Conservation (phyloP, 2,329 filamentous ascomycete genomes). For the Xylaria sp. region DNA sequence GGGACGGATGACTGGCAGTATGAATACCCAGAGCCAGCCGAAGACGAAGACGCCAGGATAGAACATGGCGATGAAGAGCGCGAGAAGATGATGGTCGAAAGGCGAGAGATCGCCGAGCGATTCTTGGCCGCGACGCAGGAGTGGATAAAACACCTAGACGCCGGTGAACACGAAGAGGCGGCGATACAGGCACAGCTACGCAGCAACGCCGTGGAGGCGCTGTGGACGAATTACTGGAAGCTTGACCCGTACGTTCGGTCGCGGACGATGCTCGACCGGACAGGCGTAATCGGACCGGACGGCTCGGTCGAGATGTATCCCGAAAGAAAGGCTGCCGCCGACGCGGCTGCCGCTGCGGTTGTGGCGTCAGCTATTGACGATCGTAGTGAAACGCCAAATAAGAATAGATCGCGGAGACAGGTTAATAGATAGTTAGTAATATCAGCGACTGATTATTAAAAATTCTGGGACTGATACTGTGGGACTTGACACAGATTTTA, state of each 20-base stretch:
- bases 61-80: conserved; percentile 67
- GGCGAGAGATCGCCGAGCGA: conserved; percentile 70
- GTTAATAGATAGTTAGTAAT: neutral
- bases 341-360: too few species aligned
- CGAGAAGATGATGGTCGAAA: conserved; percentile 69
- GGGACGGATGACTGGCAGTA: conserved; percentile 87
- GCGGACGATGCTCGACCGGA: conserved; percentile 81
- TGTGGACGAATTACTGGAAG: conserved; percentile 83
- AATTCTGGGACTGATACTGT: neutral
- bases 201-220: conserved; percentile 65
- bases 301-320: conserved; percentile 67
- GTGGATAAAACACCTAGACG: conserved; percentile 68
- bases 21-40: conserved; percentile 76
- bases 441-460: neutral
- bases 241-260: conserved; percentile 89
- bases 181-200: conserved; percentile 65
- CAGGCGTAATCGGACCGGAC: conserved; percentile 72
- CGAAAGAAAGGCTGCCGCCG: conserved; percentile 16
- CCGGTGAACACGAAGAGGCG: conserved; percentile 56
- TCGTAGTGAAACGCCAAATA: neutral
- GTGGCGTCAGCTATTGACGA: neutral
- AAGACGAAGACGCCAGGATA: conserved; percentile 79
- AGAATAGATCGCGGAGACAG: neutral
- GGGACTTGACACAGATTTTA: neutral
- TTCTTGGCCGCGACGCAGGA: conserved; percentile 77